Base-by-base conservation (phyloP, 345 rosid genomes). In the Melaleuca alternifolia region DNA sequence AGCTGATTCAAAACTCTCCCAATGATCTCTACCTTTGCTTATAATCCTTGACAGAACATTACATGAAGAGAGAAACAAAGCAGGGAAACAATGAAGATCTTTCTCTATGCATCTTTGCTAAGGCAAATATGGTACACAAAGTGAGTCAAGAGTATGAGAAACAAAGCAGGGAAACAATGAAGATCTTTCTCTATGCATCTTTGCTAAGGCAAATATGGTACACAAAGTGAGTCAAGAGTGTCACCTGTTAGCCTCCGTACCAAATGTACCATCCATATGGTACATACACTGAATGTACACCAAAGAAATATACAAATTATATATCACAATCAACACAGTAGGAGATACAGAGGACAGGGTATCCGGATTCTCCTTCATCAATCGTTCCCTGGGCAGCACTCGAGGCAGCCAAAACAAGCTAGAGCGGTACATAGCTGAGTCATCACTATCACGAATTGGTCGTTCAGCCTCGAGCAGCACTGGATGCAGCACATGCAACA, bases 401-500 rank as follows among this genome's bases (percentile, higher is more conserved):
- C 97, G 53, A 93, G 44, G 91, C 99, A 96, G 87, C 96, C 96
- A 26, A 94, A 85, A 89, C 95, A 96, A 46, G 96, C 98, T 28
- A 95, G 79, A 54, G 96, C 96, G 20, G 92, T 61, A 89, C 92
- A 94, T 28, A 94, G 50, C 89, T 97, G 99, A 9, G 96, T 88
- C 71, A 94, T 87, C 28, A 85, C 91, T 9, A 91, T 41, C 62
- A 91, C 96, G 52, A 93, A 94, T 88, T 92, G 96, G 90, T 96
- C 89, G 65, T 93, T 97, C 83, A 94, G 91, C 89, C 84, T 91
- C 41, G 94, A 86, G 89, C 98, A 97, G 85, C 98, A 93, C 56
- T 90, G 93, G 88, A 97, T 87, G 89, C 98, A 94, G 90, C 97
- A 94, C 92, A 96, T 91, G 91, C 99, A 96, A 84, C 99, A 96